Base-by-base conservation (phyloP, 1,284 basidiomycete genomes). In the Cerrena zonata region DNA sequence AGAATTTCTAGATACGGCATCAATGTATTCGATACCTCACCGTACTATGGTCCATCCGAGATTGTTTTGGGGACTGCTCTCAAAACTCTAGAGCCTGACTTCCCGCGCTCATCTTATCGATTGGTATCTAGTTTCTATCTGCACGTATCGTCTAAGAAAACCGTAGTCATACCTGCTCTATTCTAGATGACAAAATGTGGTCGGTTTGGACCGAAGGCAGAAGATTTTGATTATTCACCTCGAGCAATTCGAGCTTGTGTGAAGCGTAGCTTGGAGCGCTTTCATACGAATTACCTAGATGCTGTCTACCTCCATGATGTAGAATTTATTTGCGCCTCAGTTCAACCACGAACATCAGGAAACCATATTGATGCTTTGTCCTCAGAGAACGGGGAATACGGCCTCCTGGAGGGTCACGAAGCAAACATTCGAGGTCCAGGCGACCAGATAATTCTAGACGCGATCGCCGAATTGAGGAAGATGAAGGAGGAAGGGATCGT, bases 171-270 rank as follows among this genome's bases (percentile, higher is more conserved):
- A 21, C 43, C 49, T 21, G 2, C 36, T 37, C 21, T 27, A n/a
- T n/a, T 38, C 1, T 50, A 90, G 87, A 85, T 93, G 70, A 94
- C 94, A n/a, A 99, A 99, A 70, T 90, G 87, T 54, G 95, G 94
- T 22, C 82, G 94, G 45, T 94, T 89, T 66, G 92, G 91, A 3
- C 63, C 71, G 1, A 69, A 71, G 41, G 65, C 65, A 26, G 62
- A 65, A 10, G 75, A 80, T 49, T 96, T 97, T 62, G 88, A 95
- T 65, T 94, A 95, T 68, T 77, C 80, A 5, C 86, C 91, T 0
- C 65, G 69, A 12, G 81, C 79, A 25, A 82, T 97, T 49, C 79
- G 85, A 10, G 68, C 74, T 19, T 88, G 84, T 57, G 78, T 98
- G 4, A 70, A 78, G 53, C 80, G 83, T 53, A 91, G 86, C 61